These are phyloP conservation scores for Sonneratia caseolaris DNA, from an alignment of 345 rosid species.

Conservation along the genomic window DNA sequence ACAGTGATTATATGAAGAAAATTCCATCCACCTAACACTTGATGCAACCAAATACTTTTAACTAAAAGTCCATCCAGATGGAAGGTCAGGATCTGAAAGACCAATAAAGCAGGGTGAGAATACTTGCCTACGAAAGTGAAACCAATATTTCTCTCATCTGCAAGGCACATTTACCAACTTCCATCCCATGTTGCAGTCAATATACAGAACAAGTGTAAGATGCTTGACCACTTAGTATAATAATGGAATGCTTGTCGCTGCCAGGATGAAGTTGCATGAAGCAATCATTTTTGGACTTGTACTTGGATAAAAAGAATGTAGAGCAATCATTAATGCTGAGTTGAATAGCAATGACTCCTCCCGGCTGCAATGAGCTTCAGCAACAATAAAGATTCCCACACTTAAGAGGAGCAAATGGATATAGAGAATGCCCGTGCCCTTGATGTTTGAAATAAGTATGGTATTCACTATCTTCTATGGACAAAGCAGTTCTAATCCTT, in stretches of 20 bases:
- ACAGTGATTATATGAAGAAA: not conserved
- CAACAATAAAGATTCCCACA: not conserved
- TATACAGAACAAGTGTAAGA: not conserved
- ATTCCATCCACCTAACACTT: not conserved
- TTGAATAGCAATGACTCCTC: not conserved
- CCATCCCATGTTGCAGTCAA: not conserved
- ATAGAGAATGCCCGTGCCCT: not conserved
- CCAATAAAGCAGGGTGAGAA: not conserved
- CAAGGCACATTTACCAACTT: not conserved
- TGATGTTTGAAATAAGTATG: not conserved
- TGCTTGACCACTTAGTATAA: not conserved
- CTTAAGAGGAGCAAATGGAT: not conserved
- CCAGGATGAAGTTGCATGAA: not conserved
- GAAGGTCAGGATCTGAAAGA: slow-evolving; percentile 13
- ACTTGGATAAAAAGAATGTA: not conserved
- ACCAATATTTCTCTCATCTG: not conserved
- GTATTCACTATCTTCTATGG: not conserved
- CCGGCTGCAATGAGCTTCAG: not conserved
- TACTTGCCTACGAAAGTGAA: not conserved
- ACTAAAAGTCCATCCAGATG: not conserved
- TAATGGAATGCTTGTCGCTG: not conserved
- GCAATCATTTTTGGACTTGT: not conserved
- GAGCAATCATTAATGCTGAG: not conserved
- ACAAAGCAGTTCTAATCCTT: not conserved
- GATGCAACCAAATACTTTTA: not conserved